Evolutionary conservation across 2,329 filamentous ascomycete species (phyloP).

Genomic region (Ascosphaera apis): DNA sequence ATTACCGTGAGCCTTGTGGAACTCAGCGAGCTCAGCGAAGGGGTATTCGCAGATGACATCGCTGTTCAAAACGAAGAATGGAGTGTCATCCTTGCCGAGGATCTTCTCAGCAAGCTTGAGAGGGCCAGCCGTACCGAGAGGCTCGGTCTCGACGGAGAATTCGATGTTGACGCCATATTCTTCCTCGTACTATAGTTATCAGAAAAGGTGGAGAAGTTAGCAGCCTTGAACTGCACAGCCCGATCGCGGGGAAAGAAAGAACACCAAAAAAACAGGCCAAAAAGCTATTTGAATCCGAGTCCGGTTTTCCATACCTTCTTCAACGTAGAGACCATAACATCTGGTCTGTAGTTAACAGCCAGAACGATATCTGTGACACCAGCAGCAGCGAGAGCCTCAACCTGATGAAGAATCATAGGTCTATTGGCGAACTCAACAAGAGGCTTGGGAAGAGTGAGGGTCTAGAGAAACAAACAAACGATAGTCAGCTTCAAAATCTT

Average conservation of each 20-base stretch:
- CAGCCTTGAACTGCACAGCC: too few relatives aligned
- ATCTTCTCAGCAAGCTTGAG: conserved; percentile 87
- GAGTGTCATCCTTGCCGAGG: conserved; percentile 74
- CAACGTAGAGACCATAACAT: conserved; percentile 87
- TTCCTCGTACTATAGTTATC: conserved; percentile 47
- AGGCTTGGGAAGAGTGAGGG: conserved; percentile 88
- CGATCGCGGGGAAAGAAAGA: too few relatives aligned
- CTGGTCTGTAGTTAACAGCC: conserved; percentile 94
- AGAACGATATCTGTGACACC: conserved; percentile 95
- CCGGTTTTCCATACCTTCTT: conserved; percentile 48
- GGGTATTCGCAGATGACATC: conserved; percentile 97
- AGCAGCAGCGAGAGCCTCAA: conserved; percentile 77
- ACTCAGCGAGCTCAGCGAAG: conserved; percentile 68
- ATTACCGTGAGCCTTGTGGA: conserved; percentile 80
- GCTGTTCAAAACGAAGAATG: conserved; percentile 97
- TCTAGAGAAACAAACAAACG: conserved; percentile 29
- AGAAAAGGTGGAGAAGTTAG: too few relatives aligned
- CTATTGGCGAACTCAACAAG: conserved; percentile 97
- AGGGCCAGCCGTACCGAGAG: conserved; percentile 81
- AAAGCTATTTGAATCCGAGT: neutral
- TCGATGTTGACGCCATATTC: conserved; percentile 87
- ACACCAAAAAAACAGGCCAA: conserved; percentile 1
- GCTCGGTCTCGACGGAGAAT: conserved; percentile 91
- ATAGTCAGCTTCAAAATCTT: neutral
- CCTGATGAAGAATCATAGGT: conserved; percentile 97